These are phyloP conservation scores for Marasmius sp. DNA, from an alignment of 1,284 basidiomycete species.

Conservation along the genomic window DNA sequence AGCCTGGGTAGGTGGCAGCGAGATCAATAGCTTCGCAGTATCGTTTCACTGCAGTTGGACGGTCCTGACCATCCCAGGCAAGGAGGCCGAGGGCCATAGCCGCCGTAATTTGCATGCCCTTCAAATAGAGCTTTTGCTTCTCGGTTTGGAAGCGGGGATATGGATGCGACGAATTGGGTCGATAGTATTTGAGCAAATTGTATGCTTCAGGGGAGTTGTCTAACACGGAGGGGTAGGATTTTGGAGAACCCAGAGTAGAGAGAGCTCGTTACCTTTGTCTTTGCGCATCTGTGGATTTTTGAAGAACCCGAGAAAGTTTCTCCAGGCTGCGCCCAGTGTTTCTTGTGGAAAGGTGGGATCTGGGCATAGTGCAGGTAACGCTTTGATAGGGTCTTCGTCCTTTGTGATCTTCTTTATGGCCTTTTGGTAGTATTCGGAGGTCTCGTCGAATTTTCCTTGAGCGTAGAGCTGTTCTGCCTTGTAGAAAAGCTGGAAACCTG, in stretches of 20 bases:
- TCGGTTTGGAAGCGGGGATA: conserved; percentile 20
- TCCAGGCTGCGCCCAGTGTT: conserved; percentile 21
- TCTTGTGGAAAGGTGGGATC: conserved; percentile 17
- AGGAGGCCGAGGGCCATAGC: conserved; percentile 27
- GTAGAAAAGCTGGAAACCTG: conserved; percentile 19
- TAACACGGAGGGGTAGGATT: conserved; percentile 1
- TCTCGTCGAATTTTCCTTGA: conserved; percentile 10
- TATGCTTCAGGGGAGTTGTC: conserved; percentile 27
- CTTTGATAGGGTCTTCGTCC: conserved; percentile 21
- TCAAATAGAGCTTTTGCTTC: conserved; percentile 22
- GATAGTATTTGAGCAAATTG: conserved; percentile 29
- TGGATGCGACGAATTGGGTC: conserved; percentile 15
- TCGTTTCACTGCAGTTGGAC: conserved; percentile 31
- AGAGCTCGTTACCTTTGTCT: conserved; percentile 11
- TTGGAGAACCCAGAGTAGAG: not conserved
- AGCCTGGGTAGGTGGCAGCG: conserved; percentile 23
- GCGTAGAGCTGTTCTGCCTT: conserved; percentile 18
- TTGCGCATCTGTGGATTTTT: conserved; percentile 22
- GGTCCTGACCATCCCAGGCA: conserved; percentile 31
- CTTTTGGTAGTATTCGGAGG: conserved; percentile 25
- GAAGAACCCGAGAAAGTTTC: conserved; percentile 26
- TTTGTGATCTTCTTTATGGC: conserved; percentile 28
- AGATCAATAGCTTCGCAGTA: conserved; percentile 32
- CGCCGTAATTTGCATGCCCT: conserved; percentile 31
- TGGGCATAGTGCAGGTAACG: conserved; percentile 15